Evolutionary conservation across 176 grass and related monocot genomes (phyloP), one percentile per base, ranked within the genome.

Genomic region (Panicum miliaceum): DNA sequence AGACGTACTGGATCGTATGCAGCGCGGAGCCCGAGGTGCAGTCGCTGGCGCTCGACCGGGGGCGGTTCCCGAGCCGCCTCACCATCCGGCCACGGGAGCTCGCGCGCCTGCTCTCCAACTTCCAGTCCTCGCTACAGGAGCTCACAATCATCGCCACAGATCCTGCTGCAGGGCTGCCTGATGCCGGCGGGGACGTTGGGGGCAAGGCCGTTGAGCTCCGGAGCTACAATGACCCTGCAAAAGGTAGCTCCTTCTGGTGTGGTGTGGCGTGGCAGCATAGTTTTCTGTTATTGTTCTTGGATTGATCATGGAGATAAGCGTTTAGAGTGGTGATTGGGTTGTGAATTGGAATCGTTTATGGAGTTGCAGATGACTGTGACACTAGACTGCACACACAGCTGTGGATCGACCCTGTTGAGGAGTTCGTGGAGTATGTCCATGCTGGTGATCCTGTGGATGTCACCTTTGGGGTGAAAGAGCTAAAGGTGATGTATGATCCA

Each of bases 41-140:
- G 72, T 85, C 89, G 63, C 84, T 98, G 74, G 85, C 91, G 38
- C 77, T 95, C 13, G 96, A 94, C 74, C 81, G 89, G 52, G 52
- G 58, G 61, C 64, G 68, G 12, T 98, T 94, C 80, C 89, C 91
- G 10, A 98, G 96, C 57, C 92, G 66, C 79, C 87, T 98, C 29
- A 77, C 84, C 54, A 90, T 95, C 27, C 82, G 91, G 63, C 93
- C 96, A 3, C 87, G 87, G 10, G 96, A 98, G 64, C 87, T 98
- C 41, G 23, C 91, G 12, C 80, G 93, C 62, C 85, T 98, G 76
- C 91, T 99, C 45, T 92, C 92, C 57, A 96, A 98, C 66, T 98
- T 98, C 78, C 96, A 98, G 77, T 96, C 93, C 37, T 98, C 91
- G 35, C 85, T 98, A 48, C 96, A 98, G 78, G 96, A 98, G 80